These are phyloP conservation scores for Tripidium arundinaceum DNA, from an alignment of 202 grass and related monocot species.

Conservation along the genomic window DNA sequence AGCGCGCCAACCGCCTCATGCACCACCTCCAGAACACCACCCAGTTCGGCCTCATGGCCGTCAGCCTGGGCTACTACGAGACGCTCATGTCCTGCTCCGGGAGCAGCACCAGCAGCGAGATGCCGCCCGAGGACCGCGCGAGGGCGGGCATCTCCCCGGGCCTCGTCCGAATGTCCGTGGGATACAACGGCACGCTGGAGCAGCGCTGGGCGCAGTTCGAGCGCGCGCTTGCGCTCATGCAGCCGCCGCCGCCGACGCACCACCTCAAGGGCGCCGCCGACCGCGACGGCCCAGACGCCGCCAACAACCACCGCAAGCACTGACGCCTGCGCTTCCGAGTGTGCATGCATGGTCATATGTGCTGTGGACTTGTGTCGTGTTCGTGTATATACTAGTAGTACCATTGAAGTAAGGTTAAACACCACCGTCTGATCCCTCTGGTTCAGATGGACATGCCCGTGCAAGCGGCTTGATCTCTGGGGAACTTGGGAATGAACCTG, in stretches of 20 bases:
- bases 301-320: constrained; percentile 32
- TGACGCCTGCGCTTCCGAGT: not conserved
- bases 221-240: constrained; percentile 63
- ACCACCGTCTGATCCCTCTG: constrained; percentile 16
- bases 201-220: constrained; percentile 93
- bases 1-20: constrained; percentile 88
- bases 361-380: not conserved
- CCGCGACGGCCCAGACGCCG: not conserved
- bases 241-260: not conserved
- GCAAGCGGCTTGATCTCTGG: not conserved
- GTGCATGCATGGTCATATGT: no score
- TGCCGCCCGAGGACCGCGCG: constrained; percentile 59
- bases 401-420: not conserved
- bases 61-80: constrained; percentile 94
- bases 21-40: constrained; percentile 96
- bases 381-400: not conserved
- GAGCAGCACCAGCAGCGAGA: constrained; percentile 96
- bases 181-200: constrained; percentile 84
- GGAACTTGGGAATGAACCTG: not conserved
- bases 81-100: constrained; percentile 98
- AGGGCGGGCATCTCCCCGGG: constrained; percentile 71
- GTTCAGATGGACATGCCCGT: constrained; percentile 23
- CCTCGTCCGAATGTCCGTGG: constrained; percentile 83
- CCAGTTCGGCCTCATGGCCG: constrained; percentile 96
- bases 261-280: not conserved